Evolutionary conservation across 345 rosid species (phyloP).

Genomic region (Leavenworthia alabamica): DNA sequence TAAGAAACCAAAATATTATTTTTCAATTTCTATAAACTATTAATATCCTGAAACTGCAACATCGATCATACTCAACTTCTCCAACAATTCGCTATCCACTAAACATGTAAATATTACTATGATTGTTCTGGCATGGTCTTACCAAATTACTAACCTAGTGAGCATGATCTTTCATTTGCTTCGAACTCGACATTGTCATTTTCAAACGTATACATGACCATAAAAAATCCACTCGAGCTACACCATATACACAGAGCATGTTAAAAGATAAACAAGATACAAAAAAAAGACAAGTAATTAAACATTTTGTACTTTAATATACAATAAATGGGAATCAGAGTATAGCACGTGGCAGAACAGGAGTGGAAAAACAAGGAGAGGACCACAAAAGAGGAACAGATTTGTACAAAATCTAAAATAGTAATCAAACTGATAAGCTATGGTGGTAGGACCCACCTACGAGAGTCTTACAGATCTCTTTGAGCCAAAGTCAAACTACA

Average conservation of each 20-base stretch:
- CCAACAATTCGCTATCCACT: neutral
- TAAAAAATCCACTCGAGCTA: neutral
- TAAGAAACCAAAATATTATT: neutral
- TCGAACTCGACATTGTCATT: neutral
- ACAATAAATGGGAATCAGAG: neutral
- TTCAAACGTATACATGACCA: neutral
- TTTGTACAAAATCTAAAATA: slow-evolving; percentile 34
- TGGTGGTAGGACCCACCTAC: slow-evolving; percentile 18
- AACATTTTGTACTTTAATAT: slow-evolving; percentile 3
- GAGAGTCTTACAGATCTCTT: slow-evolving; percentile 12
- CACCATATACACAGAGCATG: neutral
- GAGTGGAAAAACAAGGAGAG: slow-evolving; percentile 20
- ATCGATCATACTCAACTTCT: neutral
- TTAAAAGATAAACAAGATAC: neutral
- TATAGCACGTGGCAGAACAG: slow-evolving; percentile 17
- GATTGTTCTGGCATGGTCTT: neutral
- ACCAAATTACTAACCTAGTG: neutral
- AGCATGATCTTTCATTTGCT: neutral
- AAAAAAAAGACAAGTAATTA: neutral
- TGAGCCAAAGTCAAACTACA: slow-evolving; percentile 32
- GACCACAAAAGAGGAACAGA: slow-evolving; percentile 29
- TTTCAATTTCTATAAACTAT: neutral
- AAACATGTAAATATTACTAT: neutral
- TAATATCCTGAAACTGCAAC: neutral
- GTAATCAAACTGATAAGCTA: slow-evolving; percentile 26